phyloP scores from a whole-genome alignment of 2,329 filamentous ascomycete genomes.

The Achaetomium macrosporum region DNA sequence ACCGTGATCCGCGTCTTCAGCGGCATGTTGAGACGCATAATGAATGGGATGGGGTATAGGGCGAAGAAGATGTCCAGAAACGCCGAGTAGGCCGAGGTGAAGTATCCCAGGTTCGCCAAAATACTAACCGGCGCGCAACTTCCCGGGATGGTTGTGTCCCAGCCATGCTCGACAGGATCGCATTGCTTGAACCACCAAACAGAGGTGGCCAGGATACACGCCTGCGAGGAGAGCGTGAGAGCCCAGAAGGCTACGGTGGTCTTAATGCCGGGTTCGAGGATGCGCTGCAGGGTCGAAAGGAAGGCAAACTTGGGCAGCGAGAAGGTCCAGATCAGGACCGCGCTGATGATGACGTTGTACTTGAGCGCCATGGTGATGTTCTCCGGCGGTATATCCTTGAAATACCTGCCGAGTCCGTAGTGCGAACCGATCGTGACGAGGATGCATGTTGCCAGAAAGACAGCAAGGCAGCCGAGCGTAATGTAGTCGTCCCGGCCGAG shows the following conservation, averaged over 20 bases:
- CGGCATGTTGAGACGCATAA: constrained; percentile 16
- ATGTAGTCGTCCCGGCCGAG: constrained; percentile 30
- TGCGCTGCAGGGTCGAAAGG: constrained; percentile 29
- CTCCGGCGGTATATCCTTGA: constrained; percentile 14
- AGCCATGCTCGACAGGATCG: constrained; percentile 8
- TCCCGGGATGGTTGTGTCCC: not conserved
- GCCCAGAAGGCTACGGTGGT: constrained; percentile 29
- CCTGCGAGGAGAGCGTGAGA: constrained; percentile 29
- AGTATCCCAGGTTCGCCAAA: constrained; percentile 12
- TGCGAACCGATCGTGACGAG: constrained; percentile 26
- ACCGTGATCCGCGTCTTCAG: constrained; percentile 6
- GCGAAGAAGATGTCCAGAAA: constrained; percentile 15
- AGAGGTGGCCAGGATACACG: constrained; percentile 27
- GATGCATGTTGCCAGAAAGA: constrained; percentile 28
- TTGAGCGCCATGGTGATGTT: constrained; percentile 23
- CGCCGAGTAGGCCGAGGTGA: constrained; percentile 10
- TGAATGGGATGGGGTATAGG: constrained; percentile 11
- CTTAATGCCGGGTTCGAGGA: constrained; percentile 28
- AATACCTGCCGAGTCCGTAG: constrained; percentile 28
- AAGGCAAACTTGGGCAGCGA: constrained; percentile 32
- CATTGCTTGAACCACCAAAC: constrained; percentile 31
- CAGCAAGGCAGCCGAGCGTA: constrained; percentile 26
- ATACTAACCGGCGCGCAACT: constrained; percentile 6
- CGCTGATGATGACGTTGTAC: constrained; percentile 30
- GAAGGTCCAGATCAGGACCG: constrained; percentile 31